Evolutionary conservation across 2,329 filamentous ascomycete species (phyloP).

Genomic region (Lecanosticta acicola): DNA sequence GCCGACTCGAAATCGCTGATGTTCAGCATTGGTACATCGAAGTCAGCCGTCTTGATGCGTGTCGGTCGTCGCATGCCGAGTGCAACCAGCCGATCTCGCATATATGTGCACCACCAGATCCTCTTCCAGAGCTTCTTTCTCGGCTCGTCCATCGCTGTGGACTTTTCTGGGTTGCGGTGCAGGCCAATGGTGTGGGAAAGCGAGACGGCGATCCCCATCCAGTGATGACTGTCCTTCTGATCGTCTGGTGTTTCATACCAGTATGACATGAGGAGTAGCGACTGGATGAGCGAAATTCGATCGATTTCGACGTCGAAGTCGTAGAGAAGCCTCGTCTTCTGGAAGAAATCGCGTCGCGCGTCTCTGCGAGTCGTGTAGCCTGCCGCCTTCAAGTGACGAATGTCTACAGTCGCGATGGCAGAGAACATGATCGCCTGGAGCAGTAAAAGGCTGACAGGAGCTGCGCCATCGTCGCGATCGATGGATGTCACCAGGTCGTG

Average conservation of each 20-base stretch:
- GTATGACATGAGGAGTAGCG: slow-evolving; percentile 86
- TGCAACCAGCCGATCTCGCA: slow-evolving; percentile 87
- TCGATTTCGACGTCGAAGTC: slow-evolving; percentile 94
- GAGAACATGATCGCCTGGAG: slow-evolving; percentile 96
- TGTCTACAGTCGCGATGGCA: slow-evolving; percentile 80
- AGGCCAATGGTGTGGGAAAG: slow-evolving; percentile 89
- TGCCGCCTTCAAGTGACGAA: slow-evolving; percentile 66
- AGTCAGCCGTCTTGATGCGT: slow-evolving; percentile 87
- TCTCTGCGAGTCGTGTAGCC: slow-evolving; percentile 74
- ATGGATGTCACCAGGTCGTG: slow-evolving; percentile 57
- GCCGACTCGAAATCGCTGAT: slow-evolving; percentile 79
- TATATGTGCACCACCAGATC: slow-evolving; percentile 98
- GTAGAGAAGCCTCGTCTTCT: slow-evolving; percentile 80
- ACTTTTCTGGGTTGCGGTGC: slow-evolving; percentile 76
- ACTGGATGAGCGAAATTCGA: slow-evolving; percentile 81
- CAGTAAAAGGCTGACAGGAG: slow-evolving; percentile 73
- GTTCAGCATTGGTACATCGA: slow-evolving; percentile 84
- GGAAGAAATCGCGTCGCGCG: slow-evolving; percentile 82
- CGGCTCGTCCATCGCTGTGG: slow-evolving; percentile 60
- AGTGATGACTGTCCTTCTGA: slow-evolving; percentile 97
- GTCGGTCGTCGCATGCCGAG: slow-evolving; percentile 90
- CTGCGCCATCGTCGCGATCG: slow-evolving; percentile 60
- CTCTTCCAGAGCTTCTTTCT: slow-evolving; percentile 85
- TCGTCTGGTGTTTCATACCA: slow-evolving; percentile 98
- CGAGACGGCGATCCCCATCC: slow-evolving; percentile 95